Evolutionary conservation across 2,329 filamentous ascomycete genomes (phyloP), one percentile per base, ranked within the genome.

Genomic region (Davidsoniella australis): DNA sequence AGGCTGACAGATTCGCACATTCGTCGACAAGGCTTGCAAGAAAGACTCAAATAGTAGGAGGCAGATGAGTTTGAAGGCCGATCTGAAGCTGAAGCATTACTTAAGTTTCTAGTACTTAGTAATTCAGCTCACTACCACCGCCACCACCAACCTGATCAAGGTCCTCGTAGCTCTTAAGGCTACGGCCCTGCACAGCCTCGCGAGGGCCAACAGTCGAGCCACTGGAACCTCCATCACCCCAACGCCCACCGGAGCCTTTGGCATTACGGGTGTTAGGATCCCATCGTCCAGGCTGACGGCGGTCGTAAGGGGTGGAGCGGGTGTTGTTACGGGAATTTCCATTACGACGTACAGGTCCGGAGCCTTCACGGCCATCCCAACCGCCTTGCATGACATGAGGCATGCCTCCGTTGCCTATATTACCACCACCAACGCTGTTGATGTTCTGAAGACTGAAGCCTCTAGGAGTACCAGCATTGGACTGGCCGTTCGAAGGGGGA

Each of bases 141-240:
- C 75, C 71, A 12, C 80, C 77, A 37, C 78, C 78, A 51, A 82
- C 81, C 42, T 93, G 89, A 66, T 98, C 91, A 20, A 98, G 70
- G 61, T 98, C 91, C 64, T 98, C 93, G 61, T 98, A 98, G 63
- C 86, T 95, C 73, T 94, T 94, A 56, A 98, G 68, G 54, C 85
- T 94, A 51, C 91, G 78, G 4, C 91, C 91, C 57, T 93, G 85
- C 1, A 94, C 87, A 9, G 91, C 89, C 64, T 96, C 88, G 17
- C 85, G 76, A 17, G 91, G 89, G 0, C 87, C 88, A 53, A 88
- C 81, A 2, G 82, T 79, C 33, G 82, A 78, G 20, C 76, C 82
- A 38, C 83, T 82, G 45, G 85, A 83, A 2, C 70, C 70, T 23
- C 81, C 82, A 55, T 86, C 83, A 40, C 82, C 81, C 74, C 81